Percentiles rank a stretch among this genome's conserved stretches.
Conservation (phyloP, 2,329 filamentous ascomycete genomes). For the Hymenoscyphus fraxineus region DNA sequence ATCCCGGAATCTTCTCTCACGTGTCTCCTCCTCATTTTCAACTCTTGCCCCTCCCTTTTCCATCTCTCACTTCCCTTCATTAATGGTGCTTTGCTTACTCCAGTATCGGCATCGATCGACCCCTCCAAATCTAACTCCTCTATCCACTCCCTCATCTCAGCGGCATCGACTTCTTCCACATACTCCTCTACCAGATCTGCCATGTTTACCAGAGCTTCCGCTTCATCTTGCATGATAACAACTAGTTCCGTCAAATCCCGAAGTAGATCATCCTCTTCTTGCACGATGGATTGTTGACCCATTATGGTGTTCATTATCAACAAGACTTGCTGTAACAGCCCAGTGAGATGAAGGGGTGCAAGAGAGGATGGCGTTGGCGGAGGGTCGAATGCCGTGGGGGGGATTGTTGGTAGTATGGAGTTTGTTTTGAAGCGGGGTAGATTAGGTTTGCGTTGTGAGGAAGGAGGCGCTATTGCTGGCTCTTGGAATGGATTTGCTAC, state of each 20-base stretch:
- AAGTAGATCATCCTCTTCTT: conserved; percentile 17
- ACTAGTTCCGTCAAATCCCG: conserved; percentile 20
- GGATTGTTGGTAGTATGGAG: background rate
- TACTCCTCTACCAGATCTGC: conserved; percentile 21
- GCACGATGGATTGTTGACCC: conserved; percentile 9
- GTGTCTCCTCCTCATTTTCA: background rate
- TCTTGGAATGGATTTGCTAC: background rate
- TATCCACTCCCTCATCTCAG: conserved; percentile 10
- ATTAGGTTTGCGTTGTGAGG: background rate
- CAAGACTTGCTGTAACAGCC: conserved; percentile 20
- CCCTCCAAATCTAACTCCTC: background rate
- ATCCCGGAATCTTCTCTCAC: conserved; percentile 8
- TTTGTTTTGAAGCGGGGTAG: background rate
- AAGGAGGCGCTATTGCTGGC: background rate
- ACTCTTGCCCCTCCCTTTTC: background rate
- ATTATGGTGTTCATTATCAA: conserved; percentile 23
- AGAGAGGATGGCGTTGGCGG: conserved; percentile 15
- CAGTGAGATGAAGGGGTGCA: conserved; percentile 20
- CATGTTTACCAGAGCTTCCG: conserved; percentile 19
- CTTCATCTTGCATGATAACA: conserved; percentile 25
- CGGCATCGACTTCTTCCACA: conserved; percentile 17
- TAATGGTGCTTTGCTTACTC: background rate
- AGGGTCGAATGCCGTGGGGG: background rate
- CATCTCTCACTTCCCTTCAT: background rate
- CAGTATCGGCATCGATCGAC: background rate